phyloP scores from a whole-genome alignment of 352 stramenopile species.

The Discostella stelligera region DNA sequence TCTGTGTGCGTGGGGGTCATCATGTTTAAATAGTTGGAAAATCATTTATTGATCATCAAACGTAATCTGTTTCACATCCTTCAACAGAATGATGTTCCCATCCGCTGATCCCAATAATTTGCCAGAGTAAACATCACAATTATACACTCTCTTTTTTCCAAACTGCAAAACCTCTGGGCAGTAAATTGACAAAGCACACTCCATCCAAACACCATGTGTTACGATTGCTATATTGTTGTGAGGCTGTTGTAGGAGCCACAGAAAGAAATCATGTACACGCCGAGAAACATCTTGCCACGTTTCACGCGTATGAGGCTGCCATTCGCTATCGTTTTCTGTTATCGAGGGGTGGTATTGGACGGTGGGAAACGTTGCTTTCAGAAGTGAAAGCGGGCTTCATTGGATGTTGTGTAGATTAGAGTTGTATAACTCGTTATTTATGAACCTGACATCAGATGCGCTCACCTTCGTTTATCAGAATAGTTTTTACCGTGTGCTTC shows the following conservation, averaged over 20 bases:
- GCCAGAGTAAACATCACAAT: slow-evolving; percentile 69
- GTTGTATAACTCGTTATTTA: neutral
- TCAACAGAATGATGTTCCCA: slow-evolving; percentile 9
- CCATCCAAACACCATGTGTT: slow-evolving; percentile 78
- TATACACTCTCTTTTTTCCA: slow-evolving; percentile 67
- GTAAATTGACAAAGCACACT: slow-evolving; percentile 58
- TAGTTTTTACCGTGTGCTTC: slow-evolving; percentile 79
- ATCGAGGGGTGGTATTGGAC: slow-evolving; percentile 58
- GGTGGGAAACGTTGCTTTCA: slow-evolving; percentile 52
- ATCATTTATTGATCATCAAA: slow-evolving; percentile 2
- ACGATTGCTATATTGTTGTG: slow-evolving; percentile 66
- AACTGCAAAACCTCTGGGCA: slow-evolving; percentile 50
- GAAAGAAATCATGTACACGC: slow-evolving; percentile 59
- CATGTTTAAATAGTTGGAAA: neutral
- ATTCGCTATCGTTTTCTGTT: slow-evolving; percentile 63
- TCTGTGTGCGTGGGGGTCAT: neutral
- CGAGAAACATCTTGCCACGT: slow-evolving; percentile 46
- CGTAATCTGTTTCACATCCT: slow-evolving; percentile 4
- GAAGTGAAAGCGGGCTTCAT: slow-evolving; percentile 28
- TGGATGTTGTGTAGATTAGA: neutral
- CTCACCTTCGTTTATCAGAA: slow-evolving; percentile 61
- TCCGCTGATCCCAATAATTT: slow-evolving; percentile 39
- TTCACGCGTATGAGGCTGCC: slow-evolving; percentile 57
- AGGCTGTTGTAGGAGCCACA: slow-evolving; percentile 44
- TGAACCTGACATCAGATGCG: neutral